Conservation (phyloP, 345 rosid genomes). For the Reutealis trisperma region DNA sequence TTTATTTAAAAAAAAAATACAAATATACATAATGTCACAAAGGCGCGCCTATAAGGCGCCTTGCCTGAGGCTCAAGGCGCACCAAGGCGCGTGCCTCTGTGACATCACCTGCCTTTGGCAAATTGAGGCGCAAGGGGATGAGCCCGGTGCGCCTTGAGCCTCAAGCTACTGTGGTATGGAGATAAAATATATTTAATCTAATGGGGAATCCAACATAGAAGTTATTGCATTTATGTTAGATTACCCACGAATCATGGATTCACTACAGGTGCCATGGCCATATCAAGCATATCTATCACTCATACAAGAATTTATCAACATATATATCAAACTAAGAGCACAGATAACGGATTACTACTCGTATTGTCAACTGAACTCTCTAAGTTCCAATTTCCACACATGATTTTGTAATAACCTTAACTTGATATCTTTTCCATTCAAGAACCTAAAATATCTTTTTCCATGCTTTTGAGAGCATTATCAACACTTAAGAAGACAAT, state of each 20-base stretch:
- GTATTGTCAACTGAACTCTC: neutral
- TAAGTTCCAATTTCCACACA: constrained; percentile 1
- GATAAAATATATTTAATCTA: neutral
- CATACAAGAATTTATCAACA: neutral
- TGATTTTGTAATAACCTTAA: neutral
- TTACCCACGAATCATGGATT: neutral
- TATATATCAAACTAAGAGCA: neutral
- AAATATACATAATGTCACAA: too few relatives aligned
- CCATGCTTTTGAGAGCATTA: neutral
- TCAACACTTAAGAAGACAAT: neutral
- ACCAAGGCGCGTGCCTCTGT: too few relatives aligned
- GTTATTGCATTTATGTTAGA: neutral
- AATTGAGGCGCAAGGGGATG: too few relatives aligned
- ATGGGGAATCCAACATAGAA: neutral
- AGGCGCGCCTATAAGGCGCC: too few relatives aligned
- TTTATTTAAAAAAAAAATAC: too few relatives aligned
- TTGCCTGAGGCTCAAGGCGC: too few relatives aligned
- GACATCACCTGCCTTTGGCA: too few relatives aligned
- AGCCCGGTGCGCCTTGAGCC: too few relatives aligned
- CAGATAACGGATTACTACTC: neutral
- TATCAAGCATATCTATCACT: neutral
- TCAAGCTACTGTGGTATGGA: too few relatives aligned
- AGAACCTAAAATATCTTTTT: neutral
- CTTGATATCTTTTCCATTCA: neutral
- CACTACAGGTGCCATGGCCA: neutral